Evolutionary conservation across 2,329 filamentous ascomycete genomes (phyloP).

Genomic region (Graphiopsis chlorocephala): DNA sequence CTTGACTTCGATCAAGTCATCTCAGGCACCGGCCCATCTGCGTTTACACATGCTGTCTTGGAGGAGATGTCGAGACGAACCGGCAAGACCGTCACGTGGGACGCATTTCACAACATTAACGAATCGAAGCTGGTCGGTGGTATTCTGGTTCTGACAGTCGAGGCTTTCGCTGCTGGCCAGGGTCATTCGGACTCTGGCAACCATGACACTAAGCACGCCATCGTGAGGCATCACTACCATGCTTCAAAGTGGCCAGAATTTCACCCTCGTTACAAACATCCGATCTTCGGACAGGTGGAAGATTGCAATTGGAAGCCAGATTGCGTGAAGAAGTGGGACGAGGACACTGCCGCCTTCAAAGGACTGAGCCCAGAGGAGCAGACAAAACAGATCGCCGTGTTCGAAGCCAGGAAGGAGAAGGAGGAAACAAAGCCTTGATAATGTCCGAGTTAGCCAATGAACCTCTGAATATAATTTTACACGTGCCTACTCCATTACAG

Average conservation of each 20-base stretch:
- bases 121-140: conserved; percentile 65
- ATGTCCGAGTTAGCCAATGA: not conserved
- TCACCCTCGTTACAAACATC: conserved; percentile 66
- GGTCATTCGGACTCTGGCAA: conserved; percentile 71
- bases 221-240: conserved; percentile 74
- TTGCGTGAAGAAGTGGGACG: conserved; percentile 65
- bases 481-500: not conserved
- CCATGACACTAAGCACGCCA: conserved; percentile 62
- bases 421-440: not conserved
- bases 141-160: conserved; percentile 66
- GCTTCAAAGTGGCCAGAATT: conserved; percentile 68
- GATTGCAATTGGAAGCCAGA: conserved; percentile 66
- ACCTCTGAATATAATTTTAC: not conserved
- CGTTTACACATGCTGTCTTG: conserved; percentile 65
- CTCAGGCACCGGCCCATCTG: conserved; percentile 68
- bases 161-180: conserved; percentile 70
- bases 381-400: conserved; percentile 1
- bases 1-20: conserved; percentile 72
- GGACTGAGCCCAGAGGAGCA: conserved; percentile 57
- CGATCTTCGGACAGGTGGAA: conserved; percentile 68
- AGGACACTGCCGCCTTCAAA: conserved; percentile 60
- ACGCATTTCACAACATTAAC: conserved; percentile 61
- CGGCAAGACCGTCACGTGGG: conserved; percentile 56
- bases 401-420: not conserved
- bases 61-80: conserved; percentile 58